Base-by-base conservation (phyloP, 2,329 filamentous ascomycete species). In the Alternaria conjuncta region DNA sequence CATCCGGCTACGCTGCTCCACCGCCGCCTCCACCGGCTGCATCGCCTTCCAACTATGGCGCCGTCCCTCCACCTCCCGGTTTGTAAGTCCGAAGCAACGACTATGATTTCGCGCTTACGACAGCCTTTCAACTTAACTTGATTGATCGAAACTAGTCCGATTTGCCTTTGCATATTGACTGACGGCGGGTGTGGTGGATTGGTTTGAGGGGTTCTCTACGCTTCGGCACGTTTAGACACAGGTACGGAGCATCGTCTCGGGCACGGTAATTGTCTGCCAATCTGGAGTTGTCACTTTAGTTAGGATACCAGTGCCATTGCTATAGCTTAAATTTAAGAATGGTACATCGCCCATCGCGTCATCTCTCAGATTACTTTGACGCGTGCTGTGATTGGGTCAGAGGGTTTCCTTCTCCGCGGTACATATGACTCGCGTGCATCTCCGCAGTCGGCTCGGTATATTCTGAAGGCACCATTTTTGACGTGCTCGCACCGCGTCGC, bases 61-160 rank as follows among this genome's bases (percentile, higher is more conserved):
- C 79, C 50, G 78, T 78, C 13, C 74, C 76, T 54, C 76, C 76
- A 41, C 76, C 76, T 36, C 76, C 76, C 41, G 76, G 76, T 23
- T 55, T 79, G 71, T 79, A 72, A 75, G 66, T 66, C 46, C 57
- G 53, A 50, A 60, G 47, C 64, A 66, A 55, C 64, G 60, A 66
- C 60, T 68, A 57, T 68, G 46, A 60, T 61, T 41, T 57, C 47
- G 45, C 57, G 64, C 60, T 67, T 65, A 69, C 65, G 65, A 68
- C 63, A 63, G 59, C 36, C 51, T 32, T 49, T 56, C 49, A 56
- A 26, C 30, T 45, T 59, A 43, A 60, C 49, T 60, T 63, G 56
- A 58, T 59, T 65, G 51, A 63, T 56, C 49, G 60, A 65, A 61
- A 60, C 43, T 50, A 63, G 51, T 63, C 53, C 30, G 46, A 59